Evolutionary conservation across 495 filamentous ascomycete genomes (phyloP).

Genomic region (Thermochaetoides thermophila): DNA sequence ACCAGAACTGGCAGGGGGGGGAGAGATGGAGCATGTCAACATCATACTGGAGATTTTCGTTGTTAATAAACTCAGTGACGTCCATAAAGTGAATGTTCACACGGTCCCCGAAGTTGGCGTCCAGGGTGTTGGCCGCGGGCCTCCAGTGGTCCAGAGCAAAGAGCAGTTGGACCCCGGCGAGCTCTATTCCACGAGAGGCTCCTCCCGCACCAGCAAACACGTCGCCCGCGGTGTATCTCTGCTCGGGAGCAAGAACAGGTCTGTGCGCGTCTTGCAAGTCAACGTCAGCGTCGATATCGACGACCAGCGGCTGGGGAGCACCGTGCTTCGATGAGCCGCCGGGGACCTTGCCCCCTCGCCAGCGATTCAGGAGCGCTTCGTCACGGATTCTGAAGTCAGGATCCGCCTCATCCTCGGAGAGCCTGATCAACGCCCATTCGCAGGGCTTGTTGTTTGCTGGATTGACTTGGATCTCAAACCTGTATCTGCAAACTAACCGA

Average conservation of each 20-base stretch:
- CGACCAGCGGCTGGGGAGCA: background rate
- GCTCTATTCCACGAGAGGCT: conserved; percentile 49
- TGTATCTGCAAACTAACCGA: conserved; percentile 27
- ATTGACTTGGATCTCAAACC: conserved; percentile 13
- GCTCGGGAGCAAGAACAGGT: conserved; percentile 7
- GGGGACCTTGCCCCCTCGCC: conserved; percentile 23
- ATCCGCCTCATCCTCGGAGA: conserved; percentile 15
- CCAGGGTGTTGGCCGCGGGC: conserved; percentile 42
- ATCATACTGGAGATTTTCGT: conserved; percentile 11
- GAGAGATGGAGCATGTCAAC: conserved; percentile 70
- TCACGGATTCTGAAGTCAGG: background rate
- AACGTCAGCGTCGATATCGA: conserved; percentile 4
- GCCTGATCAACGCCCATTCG: conserved; percentile 18
- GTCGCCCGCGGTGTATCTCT: conserved; percentile 52
- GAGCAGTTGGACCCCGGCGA: conserved; percentile 43
- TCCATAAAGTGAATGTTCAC: conserved; percentile 30
- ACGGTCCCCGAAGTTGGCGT: conserved; percentile 39
- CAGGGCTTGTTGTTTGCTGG: conserved; percentile 8
- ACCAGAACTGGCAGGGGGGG: conserved; percentile 75
- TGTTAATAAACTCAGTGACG: conserved; percentile 33
- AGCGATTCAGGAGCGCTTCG: conserved; percentile 15
- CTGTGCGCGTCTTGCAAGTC: background rate
- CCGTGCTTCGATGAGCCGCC: conserved; percentile 19
- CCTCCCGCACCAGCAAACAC: conserved; percentile 69
- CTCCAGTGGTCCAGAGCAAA: conserved; percentile 49